phyloP scores from a whole-genome alignment of 2,329 filamentous ascomycete genomes.

The Aspergillus arachidicola region DNA sequence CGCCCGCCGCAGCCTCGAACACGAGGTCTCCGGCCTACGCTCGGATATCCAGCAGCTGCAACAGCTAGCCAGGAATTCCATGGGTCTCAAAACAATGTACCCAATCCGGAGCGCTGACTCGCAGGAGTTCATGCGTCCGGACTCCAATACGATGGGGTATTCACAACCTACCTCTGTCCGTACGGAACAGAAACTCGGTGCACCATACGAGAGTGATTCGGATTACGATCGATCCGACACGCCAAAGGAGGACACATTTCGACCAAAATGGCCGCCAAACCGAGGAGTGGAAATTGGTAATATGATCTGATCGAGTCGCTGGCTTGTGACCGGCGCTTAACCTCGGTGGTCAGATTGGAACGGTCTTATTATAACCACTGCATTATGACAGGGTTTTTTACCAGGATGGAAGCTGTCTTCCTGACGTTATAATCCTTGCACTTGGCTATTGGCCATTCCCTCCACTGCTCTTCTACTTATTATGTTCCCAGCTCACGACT shows the following conservation, averaged over 20 bases:
- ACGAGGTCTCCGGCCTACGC: constrained; percentile 45
- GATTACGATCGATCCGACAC: constrained; percentile 27
- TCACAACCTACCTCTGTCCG: constrained; percentile 20
- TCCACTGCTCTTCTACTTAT: background rate
- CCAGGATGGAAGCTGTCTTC: background rate
- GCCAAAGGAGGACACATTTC: constrained; percentile 27
- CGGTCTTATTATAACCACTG: background rate
- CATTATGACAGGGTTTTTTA: background rate
- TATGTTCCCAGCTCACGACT: constrained; percentile 1
- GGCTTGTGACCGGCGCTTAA: background rate
- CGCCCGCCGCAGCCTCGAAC: constrained; percentile 48
- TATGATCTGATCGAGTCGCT: constrained; percentile 30
- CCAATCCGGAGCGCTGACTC: constrained; percentile 36
- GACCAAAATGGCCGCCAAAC: constrained; percentile 30
- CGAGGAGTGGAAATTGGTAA: constrained; percentile 29
- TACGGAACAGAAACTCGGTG: constrained; percentile 17
- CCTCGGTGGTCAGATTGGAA: background rate
- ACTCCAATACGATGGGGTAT: constrained; percentile 16
- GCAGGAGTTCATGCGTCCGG: constrained; percentile 32
- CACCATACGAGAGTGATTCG: constrained; percentile 28
- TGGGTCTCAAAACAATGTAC: constrained; percentile 36
- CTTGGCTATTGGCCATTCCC: background rate
- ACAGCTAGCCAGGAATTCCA: constrained; percentile 32
- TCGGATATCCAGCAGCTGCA: constrained; percentile 43
- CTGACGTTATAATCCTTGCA: background rate